These are phyloP conservation scores for Haberlea rhodopensis DNA, from an alignment of 257 asterid genomes.

Conservation along the genomic window DNA sequence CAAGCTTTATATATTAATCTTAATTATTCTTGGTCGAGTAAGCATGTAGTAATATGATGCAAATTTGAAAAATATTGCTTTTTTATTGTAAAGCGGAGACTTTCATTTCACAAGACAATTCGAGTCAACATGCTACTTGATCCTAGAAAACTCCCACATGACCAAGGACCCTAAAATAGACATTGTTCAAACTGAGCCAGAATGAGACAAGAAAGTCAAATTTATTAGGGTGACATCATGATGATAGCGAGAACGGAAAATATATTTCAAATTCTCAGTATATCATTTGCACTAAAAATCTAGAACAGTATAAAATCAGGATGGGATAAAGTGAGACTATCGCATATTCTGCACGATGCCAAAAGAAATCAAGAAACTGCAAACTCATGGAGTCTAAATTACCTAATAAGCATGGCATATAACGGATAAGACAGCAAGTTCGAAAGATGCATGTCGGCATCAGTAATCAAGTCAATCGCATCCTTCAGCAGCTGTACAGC, in stretches of 20 bases:
- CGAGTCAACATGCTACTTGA: conserved; percentile 12
- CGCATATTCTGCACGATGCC: conserved; percentile 1
- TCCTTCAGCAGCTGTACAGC: conserved; percentile 84
- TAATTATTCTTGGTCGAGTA: background rate
- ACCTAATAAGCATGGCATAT: conserved; percentile 64
- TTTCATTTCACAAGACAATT: background rate
- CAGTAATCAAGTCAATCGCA: conserved; percentile 76
- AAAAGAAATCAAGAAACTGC: conserved; percentile 8
- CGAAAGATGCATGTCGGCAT: conserved; percentile 68
- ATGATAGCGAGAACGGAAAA: background rate
- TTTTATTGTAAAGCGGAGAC: background rate
- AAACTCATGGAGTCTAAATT: conserved; percentile 29
- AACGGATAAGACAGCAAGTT: conserved; percentile 76
- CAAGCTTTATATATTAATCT: background rate
- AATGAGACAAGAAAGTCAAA: conserved; percentile 3
- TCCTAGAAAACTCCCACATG: conserved; percentile 9
- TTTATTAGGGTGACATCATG: background rate
- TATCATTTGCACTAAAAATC: conserved; percentile 4
- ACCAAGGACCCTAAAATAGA: background rate
- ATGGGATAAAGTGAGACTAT: conserved; percentile 8
- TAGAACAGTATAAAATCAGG: conserved; percentile 5
- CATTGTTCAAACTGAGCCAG: conserved; percentile 8
- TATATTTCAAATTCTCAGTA: background rate
- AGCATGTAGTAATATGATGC: background rate
- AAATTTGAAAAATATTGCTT: background rate